phyloP scores from a whole-genome alignment of 179 eudicot species.

The Patellifolia procumbens region DNA sequence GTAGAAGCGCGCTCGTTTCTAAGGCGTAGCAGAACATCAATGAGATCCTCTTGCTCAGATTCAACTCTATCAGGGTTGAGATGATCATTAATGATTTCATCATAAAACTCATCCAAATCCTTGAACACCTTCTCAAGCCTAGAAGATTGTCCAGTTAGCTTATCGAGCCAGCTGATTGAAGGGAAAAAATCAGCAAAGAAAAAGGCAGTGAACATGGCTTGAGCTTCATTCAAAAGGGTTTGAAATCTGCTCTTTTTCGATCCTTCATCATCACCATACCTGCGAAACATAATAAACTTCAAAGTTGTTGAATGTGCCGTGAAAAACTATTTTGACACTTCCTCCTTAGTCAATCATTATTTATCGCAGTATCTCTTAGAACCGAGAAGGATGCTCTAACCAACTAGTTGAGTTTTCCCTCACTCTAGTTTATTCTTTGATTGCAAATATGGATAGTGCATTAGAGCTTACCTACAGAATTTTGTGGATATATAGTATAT shows the following conservation, averaged over 20 bases:
- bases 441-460: too few relatives aligned
- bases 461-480: too few relatives aligned
- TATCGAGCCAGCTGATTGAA: constrained; percentile 26
- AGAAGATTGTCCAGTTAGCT: constrained; percentile 1
- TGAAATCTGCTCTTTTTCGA: constrained; percentile 7
- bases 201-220: constrained; percentile 18
- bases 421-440: too few relatives aligned
- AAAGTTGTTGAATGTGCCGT: not conserved
- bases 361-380: too few relatives aligned
- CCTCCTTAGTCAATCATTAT: too few relatives aligned
- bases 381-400: too few relatives aligned
- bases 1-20: not conserved
- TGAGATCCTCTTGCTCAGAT: constrained; percentile 15
- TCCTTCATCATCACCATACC: constrained; percentile 20
- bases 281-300: not conserved
- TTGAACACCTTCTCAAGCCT: constrained; percentile 7
- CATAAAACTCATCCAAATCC: constrained; percentile 9
- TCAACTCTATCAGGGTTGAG: constrained; percentile 17
- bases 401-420: too few relatives aligned
- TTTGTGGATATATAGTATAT: too few relatives aligned
- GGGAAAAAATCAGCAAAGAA: constrained; percentile 21
- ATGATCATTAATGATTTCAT: constrained; percentile 16
- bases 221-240: constrained; percentile 8
- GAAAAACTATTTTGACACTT: too few relatives aligned
- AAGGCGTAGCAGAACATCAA: constrained; percentile 25